These are phyloP conservation scores for Pyronema omphalodes DNA, from an alignment of 495 filamentous ascomycete genomes.

Conservation along the genomic window DNA sequence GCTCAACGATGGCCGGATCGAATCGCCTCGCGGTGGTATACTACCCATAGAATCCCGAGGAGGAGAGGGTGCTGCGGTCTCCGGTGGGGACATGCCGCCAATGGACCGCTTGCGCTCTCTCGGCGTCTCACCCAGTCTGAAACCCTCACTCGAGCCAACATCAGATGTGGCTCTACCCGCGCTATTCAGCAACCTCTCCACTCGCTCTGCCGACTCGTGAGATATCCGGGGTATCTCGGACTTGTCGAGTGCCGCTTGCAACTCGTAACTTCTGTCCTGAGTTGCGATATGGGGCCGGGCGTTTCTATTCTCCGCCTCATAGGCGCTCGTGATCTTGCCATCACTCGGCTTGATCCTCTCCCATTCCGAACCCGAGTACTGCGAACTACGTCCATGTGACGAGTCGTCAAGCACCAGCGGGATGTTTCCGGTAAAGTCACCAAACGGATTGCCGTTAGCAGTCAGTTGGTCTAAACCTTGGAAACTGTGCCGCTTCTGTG, in stretches of 20 bases:
- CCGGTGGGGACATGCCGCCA: constrained; percentile 7
- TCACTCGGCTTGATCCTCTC: constrained; percentile 2
- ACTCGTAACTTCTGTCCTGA: constrained; percentile 63
- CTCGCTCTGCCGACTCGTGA: constrained; percentile 9
- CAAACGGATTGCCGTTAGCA: constrained; percentile 34
- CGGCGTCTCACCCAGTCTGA: constrained; percentile 59
- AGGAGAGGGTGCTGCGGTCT: constrained; percentile 15
- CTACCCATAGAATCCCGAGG: background rate
- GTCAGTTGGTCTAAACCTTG: too few species aligned
- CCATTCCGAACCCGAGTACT: background rate
- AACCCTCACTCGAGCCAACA: constrained; percentile 30
- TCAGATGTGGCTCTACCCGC: background rate
- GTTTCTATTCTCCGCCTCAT: constrained; percentile 12
- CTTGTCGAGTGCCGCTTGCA: constrained; percentile 9
- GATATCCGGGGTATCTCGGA: constrained; percentile 14
- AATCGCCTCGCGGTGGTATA: constrained; percentile 22
- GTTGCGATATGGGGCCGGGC: constrained; percentile 68
- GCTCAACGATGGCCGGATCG: constrained; percentile 15
- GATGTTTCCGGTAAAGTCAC: constrained; percentile 28
- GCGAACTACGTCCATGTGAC: background rate
- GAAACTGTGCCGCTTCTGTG: constrained; percentile 38
- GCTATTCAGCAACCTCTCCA: constrained; percentile 6
- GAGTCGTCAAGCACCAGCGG: constrained; percentile 80
- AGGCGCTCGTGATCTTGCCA: constrained; percentile 10
- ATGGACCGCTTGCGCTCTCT: constrained; percentile 41